These are phyloP conservation scores for Ophiocordyceps robertsii DNA, from an alignment of 2,329 filamentous ascomycete species.

Conservation along the genomic window DNA sequence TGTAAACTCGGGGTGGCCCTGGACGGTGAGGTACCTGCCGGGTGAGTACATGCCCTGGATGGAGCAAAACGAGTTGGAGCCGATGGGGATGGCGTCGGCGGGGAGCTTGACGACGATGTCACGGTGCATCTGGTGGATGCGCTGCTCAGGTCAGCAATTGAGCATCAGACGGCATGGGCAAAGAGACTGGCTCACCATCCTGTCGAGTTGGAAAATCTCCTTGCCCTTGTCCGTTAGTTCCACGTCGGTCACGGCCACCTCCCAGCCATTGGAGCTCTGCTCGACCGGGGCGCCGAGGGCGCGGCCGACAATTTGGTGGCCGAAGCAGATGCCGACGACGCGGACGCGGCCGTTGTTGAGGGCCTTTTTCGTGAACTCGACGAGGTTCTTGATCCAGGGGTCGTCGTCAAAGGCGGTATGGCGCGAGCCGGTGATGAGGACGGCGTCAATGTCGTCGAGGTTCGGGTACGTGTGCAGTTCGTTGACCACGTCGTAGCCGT, in stretches of 20 bases:
- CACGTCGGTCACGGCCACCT: conserved; percentile 28
- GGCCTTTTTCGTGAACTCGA: conserved; percentile 21
- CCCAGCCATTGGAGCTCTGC: conserved; percentile 27
- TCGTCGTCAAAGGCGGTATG: conserved; percentile 28
- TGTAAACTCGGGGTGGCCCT: conserved; percentile 35
- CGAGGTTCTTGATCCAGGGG: conserved; percentile 29
- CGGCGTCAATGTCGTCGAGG: conserved; percentile 62
- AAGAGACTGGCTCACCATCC: conserved; percentile 12
- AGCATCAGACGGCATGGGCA: background rate
- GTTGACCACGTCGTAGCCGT: conserved; percentile 57
- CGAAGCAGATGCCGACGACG: conserved; percentile 36
- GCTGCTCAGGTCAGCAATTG: conserved; percentile 9
- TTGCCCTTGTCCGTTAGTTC: conserved; percentile 24
- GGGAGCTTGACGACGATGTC: conserved; percentile 29
- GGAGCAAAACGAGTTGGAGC: conserved; percentile 24
- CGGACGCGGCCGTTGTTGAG: conserved; percentile 41
- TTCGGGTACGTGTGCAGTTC: conserved; percentile 54
- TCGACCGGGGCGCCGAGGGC: conserved; percentile 24
- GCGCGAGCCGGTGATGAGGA: conserved; percentile 70
- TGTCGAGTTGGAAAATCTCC: conserved; percentile 22
- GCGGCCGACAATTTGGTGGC: conserved; percentile 32
- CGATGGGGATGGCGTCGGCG: conserved; percentile 23
- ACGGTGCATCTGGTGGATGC: conserved; percentile 33
- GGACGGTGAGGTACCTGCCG: conserved; percentile 24
- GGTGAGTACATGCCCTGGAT: conserved; percentile 29